Evolutionary conservation across 192 early-diverging fungal genomes (phyloP), one percentile per base, ranked within the genome.

Genomic region (Diversispora epigaea): DNA sequence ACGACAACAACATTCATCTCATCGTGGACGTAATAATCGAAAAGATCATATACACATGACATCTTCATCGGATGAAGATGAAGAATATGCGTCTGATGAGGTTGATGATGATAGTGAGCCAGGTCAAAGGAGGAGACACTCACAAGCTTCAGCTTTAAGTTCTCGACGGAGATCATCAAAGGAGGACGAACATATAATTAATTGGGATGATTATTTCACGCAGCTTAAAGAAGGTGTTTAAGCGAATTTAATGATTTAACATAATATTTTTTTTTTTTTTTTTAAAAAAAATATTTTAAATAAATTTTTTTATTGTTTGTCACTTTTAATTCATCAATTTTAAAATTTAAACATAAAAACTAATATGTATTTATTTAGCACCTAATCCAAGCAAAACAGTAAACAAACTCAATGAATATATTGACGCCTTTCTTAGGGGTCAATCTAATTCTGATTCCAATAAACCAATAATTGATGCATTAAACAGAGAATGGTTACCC

Each of bases 401-500:
- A 25, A 43, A 63, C 40, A 65, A 32, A 7, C 40, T 75, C 9
- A 55, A 43, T 54, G 62, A 65, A 43, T 40, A 41, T 44, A 40
- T 25, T n/a, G 45, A 75, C 11, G 4, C 15, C 8, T 32, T 75
- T n/a, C 32, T 65, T 44, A 54, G 17, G 8, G 43, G 39, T 52
- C 73, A 14, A n/a, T 39, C n/a, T n/a, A 49, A 6, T 43, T 46
- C 21, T 3, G 71, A 73, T 19, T 12, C 15, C 17, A 46, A 49
- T 22, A 32, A 49, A 39, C 25, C 43, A 19, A 9, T 52, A 4
- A 49, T 62, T 46, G 60, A 58, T 49, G n/a, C 43, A 55, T 47
- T 73, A 14, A 32, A 65, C 6, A 75, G 50, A 75, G 73, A 75
- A 65, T 75, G 73, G 73, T 43, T 75, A 10, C 73, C 73, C 52